phyloP scores from a whole-genome alignment of 73 alveolate species.

The Paramecium primaurelia region DNA sequence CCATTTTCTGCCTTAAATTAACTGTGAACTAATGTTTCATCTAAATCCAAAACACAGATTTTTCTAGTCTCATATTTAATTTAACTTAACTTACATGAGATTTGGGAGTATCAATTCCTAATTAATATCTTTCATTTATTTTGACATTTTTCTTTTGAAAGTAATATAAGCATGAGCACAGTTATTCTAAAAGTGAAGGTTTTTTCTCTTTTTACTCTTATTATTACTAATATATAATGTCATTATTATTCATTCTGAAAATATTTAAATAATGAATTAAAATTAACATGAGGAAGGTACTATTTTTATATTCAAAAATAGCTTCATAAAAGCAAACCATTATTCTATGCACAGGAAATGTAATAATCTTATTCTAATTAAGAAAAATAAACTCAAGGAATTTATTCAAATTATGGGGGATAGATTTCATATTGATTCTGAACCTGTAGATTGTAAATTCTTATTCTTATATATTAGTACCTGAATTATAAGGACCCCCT shows the following conservation, averaged over 20 bases:
- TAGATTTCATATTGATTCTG: slow-evolving; percentile 30
- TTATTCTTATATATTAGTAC: slow-evolving; percentile 52
- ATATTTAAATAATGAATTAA: not conserved
- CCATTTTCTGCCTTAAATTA: slow-evolving; percentile 52
- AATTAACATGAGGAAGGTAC: slow-evolving; percentile 7
- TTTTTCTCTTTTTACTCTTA: not conserved
- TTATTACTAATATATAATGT: not conserved
- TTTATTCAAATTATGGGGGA: slow-evolving; percentile 50
- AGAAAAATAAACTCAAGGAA: slow-evolving; percentile 57
- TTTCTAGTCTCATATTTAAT: slow-evolving; percentile 37
- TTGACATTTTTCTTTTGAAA: not conserved
- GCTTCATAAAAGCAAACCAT: not conserved
- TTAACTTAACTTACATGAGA: not conserved
- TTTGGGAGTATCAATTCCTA: slow-evolving; percentile 45
- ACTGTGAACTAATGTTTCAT: slow-evolving; percentile 75
- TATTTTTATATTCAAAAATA: not conserved
- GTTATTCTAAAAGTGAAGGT: not conserved
- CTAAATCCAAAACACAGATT: slow-evolving; percentile 69
- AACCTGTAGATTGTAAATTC: slow-evolving; percentile 46
- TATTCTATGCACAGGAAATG: slow-evolving; percentile 52
- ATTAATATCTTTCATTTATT: not conserved
- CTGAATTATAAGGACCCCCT: slow-evolving; percentile 90
- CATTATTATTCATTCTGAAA: not conserved
- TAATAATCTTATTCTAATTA: not conserved
- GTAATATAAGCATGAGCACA: not conserved